Evolutionary conservation across 441 rosid genomes (phyloP).

Genomic region (Sinapis alba): DNA sequence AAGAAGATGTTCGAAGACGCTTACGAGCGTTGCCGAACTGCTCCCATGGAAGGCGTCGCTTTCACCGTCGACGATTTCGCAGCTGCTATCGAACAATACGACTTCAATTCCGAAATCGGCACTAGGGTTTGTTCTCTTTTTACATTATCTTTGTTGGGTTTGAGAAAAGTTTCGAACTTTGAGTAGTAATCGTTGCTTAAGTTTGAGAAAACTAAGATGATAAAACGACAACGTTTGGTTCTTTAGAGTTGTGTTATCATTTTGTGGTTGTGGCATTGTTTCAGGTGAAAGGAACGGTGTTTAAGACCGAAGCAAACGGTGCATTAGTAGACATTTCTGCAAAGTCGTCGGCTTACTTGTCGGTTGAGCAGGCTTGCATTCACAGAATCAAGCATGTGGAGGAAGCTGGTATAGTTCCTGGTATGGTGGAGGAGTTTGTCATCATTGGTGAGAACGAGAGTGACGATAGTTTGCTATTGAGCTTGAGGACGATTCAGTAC

Average conservation of each 20-base stretch:
- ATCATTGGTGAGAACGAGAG: conserved; percentile 78
- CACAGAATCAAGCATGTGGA: conserved; percentile 67
- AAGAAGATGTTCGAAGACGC: conserved; percentile 85
- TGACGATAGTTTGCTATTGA: conserved; percentile 84
- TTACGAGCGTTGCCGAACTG: conserved; percentile 73
- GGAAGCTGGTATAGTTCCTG: conserved; percentile 91
- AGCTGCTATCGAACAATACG: conserved; percentile 65
- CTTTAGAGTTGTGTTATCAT: background rate
- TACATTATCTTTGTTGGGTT: background rate
- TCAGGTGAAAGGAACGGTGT: conserved; percentile 88
- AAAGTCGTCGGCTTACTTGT: conserved; percentile 81
- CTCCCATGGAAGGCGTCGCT: conserved; percentile 78
- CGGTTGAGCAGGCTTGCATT: conserved; percentile 83
- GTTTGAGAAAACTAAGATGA: background rate
- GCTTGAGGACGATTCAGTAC: conserved; percentile 69
- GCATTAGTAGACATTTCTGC: conserved; percentile 90
- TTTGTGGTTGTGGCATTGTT: background rate
- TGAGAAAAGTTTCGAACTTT: background rate
- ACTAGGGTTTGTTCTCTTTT: conserved; percentile 56
- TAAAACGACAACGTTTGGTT: conserved; percentile 2
- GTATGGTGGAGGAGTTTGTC: conserved; percentile 82
- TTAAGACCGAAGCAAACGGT: conserved; percentile 67
- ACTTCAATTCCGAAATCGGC: conserved; percentile 81
- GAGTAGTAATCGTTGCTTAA: background rate
- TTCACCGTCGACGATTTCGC: conserved; percentile 73